Evolutionary conservation across 495 filamentous ascomycete species (phyloP), one percentile per base, ranked within the genome.

Genomic region (Hamigera avellanea): DNA sequence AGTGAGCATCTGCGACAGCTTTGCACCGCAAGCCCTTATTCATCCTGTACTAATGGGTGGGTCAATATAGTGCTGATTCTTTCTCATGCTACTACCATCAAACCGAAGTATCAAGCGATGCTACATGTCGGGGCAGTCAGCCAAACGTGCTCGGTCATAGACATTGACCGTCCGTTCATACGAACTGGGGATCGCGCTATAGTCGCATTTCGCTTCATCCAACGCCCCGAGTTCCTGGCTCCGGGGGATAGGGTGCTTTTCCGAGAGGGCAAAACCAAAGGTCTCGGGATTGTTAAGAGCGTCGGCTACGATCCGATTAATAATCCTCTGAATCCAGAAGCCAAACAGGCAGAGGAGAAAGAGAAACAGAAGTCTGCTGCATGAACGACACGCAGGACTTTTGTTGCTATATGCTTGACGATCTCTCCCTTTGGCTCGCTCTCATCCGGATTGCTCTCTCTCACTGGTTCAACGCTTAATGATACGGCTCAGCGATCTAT

Each of bases 41-140:
- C 21, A 16, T 13, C 2, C 18, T 13, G n/a, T 30, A 6, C 28
- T 30, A 13, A 26, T 41, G 29, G 36, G 26, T 14, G 14, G 10
- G 5, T 6, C 14, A 19, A 25, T 34, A 2, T 33, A 86, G 91
- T 96, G 2, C 72, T 98, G 5, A 98, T 98, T 42, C 70, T 98
- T 6, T 87, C 81, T 3, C 91, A 98, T 53, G 91, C 91, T 1
- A 98, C 91, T n/a, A 98, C 91, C 31, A 98, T 98, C 58, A 91
- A 93, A 54, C 86, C 84, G 5, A 88, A 88, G 49, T 98, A 98
- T 52, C 91, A 98, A 57, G 93, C 91, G 4, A 98, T 98, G 91
- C 72, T 98, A 14, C 91, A 98, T 49, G 91, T 98, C 14, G 91
- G 91, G 6, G 84, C 91, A 1, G 83, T 98, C 35, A 86, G 80